Evolutionary conservation across 2,329 filamentous ascomycete species (phyloP).

Genomic region (Ilyonectria mors-panacis): DNA sequence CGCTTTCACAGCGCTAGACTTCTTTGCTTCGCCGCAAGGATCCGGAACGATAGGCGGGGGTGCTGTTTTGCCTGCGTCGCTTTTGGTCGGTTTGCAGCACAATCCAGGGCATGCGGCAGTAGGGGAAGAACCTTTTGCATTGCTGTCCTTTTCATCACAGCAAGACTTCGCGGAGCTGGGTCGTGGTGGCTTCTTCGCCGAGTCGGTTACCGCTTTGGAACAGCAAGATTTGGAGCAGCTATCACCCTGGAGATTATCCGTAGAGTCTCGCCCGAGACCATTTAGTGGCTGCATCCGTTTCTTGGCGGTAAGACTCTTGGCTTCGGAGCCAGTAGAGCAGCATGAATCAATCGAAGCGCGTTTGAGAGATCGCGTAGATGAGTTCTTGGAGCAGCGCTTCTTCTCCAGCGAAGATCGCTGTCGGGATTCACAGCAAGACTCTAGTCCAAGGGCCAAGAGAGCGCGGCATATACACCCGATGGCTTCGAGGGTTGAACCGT

Average conservation of each 20-base stretch:
- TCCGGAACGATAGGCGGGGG: constrained; percentile 7
- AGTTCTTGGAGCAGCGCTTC: constrained; percentile 46
- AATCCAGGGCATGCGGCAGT: constrained; percentile 4
- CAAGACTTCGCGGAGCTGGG: constrained; percentile 8
- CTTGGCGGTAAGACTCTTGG: constrained; percentile 28
- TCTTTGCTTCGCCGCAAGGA: constrained; percentile 24
- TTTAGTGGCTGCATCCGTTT: constrained; percentile 33
- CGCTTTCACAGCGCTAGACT: background rate
- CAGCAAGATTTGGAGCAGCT: constrained; percentile 24
- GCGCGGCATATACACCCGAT: constrained; percentile 69
- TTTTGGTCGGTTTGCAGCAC: constrained; percentile 27
- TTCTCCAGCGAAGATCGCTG: constrained; percentile 45
- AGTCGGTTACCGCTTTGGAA: background rate
- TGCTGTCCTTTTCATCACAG: background rate
- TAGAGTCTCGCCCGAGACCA: constrained; percentile 10
- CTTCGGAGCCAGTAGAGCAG: constrained; percentile 36
- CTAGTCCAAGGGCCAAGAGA: constrained; percentile 65
- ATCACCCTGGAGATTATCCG: constrained; percentile 20
- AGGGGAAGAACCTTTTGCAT: background rate
- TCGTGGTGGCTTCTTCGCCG: background rate
- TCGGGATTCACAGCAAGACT: constrained; percentile 62
- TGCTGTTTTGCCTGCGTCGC: background rate
- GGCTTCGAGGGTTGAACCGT: constrained; percentile 60
- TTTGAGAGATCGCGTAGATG: constrained; percentile 28
- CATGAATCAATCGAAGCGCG: constrained; percentile 48